Conservation (phyloP, 2,329 filamentous ascomycete species). For the Xylaria multiplex region DNA sequence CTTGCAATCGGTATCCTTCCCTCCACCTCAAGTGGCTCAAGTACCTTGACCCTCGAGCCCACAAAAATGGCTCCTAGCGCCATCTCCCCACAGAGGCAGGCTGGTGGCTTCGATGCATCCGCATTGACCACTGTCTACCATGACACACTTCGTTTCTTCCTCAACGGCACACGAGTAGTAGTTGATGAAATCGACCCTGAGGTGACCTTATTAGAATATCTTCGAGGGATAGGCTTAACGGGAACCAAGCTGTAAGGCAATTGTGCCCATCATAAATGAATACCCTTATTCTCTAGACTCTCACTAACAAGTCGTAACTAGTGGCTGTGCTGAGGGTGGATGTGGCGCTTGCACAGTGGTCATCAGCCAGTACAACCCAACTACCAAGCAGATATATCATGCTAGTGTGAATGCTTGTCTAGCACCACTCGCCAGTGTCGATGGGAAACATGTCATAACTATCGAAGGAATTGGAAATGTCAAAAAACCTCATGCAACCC, state of each 20-base stretch:
- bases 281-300: not conserved
- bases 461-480: conserved; percentile 94
- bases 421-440: conserved; percentile 89
- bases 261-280: conserved; percentile 1
- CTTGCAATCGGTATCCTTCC: not conserved
- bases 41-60: not conserved
- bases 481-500: conserved; percentile 85
- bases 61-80: conserved; percentile 65
- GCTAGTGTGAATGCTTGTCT: conserved; percentile 96
- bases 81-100: conserved; percentile 59
- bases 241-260: conserved; percentile 81
- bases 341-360: conserved; percentile 98
- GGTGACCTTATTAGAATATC: conserved; percentile 89
- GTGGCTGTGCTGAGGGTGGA: conserved; percentile 92
- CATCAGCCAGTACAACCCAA: conserved; percentile 91
- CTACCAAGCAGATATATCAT: conserved; percentile 92
- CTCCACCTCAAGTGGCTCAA: not conserved
- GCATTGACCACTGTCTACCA: conserved; percentile 81
- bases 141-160: conserved; percentile 89
- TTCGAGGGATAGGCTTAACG: conserved; percentile 90
- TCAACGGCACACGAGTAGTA: conserved; percentile 91
- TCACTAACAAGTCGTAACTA: conserved; percentile 44
- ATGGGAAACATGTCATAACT: conserved; percentile 98
- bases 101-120: conserved; percentile 48
- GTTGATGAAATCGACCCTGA: conserved; percentile 91